Evolutionary conservation across 352 stramenopile genomes (phyloP), one percentile per base, ranked within the genome.

Genomic region (Peronosclerospora sorghi): DNA sequence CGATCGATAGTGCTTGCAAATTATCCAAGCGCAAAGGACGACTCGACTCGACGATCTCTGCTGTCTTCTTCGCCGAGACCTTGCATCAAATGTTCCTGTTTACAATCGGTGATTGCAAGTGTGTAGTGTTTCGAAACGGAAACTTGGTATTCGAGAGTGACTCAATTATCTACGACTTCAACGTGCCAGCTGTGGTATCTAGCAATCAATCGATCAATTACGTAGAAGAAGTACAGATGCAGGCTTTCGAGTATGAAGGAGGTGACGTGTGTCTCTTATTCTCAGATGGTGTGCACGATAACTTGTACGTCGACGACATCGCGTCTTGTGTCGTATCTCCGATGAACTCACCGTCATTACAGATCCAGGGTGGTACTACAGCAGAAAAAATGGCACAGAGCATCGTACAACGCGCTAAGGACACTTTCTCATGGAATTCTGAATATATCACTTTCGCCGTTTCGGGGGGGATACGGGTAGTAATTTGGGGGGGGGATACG

Each of bases 131-230:
- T 47, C 78, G 80, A 14, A 52, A 56, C 26, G 56, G 54, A 45
- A 27, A 52, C 21, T 62, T 93, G 38, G 65, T 90, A 37, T 93
- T 90, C 38, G 80, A 93, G 51, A 90, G 77, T 48, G 80, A 93
- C 55, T 88, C 80, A 14, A 87, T 90, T 44, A 84, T 93, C 47
- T 93, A 93, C 68, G 80, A 90, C 54, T 93, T 93, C 59, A 93
- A 93, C 50, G 81, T 93, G 18, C 81, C 81, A 0, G 81, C 81
- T 0, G 81, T 93, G 24, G 81, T 93, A 6, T 89, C 75, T 12
- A 93, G 71, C 50, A 86, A 90, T 54, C 69, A 88, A 47, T 52
- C 75, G 5, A 88, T 90, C 45, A 89, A 90, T 58, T 93, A 91
- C 45, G 48, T 57, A 1, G 64, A 62, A 13, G 69, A 83, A 9